These are phyloP conservation scores for Ophiostoma fasciatum DNA, from an alignment of 2,329 filamentous ascomycete species.

Conservation along the genomic window DNA sequence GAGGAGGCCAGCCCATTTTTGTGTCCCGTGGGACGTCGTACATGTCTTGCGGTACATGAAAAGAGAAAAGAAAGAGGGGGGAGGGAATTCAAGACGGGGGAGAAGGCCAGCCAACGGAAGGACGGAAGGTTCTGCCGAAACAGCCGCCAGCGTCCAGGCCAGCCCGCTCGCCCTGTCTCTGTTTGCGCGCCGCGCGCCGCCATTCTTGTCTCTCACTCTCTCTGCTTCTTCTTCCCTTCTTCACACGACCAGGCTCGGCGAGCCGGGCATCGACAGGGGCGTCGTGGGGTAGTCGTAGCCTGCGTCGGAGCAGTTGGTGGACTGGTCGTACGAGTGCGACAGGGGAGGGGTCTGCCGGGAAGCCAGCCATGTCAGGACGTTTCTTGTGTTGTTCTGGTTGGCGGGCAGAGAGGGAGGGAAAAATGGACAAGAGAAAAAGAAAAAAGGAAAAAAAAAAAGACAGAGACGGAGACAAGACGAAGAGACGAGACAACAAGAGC, in stretches of 20 bases:
- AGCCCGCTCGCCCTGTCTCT: not conserved
- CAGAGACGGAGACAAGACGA: no score
- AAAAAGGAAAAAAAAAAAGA: slow-evolving; percentile 5
- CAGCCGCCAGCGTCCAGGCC: no score
- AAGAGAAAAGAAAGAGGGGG: not conserved
- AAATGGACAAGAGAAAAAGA: not conserved
- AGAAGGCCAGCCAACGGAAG: no score
- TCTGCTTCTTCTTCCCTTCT: not conserved
- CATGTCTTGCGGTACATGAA: not conserved
- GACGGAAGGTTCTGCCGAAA: not conserved
- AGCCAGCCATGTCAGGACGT: slow-evolving; percentile 29
- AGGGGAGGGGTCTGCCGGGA: slow-evolving; percentile 57
- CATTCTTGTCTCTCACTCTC: not conserved
- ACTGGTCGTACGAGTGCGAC: slow-evolving; percentile 58
- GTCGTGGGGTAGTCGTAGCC: slow-evolving; percentile 53
- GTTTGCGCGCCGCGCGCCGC: not conserved
- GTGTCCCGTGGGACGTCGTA: not conserved
- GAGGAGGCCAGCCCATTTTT: slow-evolving; percentile 5
- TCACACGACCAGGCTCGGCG: slow-evolving; percentile 36
- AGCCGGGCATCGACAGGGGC: slow-evolving; percentile 58
- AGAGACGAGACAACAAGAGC: no score
- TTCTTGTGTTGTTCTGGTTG: slow-evolving; percentile 14
- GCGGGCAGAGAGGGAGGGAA: not conserved
- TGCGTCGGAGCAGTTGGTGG: slow-evolving; percentile 43
- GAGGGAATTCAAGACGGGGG: no score